Evolutionary conservation across 2,329 filamentous ascomycete genomes (phyloP).

Genomic region (Trichoderma koningiopsis): DNA sequence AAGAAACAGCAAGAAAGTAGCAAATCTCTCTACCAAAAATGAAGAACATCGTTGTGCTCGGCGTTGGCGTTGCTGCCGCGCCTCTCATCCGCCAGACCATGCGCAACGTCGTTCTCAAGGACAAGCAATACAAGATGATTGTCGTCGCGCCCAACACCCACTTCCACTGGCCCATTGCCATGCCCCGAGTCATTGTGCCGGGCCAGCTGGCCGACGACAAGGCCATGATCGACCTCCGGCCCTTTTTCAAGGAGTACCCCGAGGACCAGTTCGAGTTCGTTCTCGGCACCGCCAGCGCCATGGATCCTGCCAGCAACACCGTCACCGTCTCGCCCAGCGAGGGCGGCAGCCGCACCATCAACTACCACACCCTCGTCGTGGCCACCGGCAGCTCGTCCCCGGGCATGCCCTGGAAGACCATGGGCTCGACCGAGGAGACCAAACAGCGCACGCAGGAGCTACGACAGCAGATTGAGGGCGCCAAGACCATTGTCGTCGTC

Average conservation of each 20-base stretch:
- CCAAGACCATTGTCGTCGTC: constrained; percentile 53
- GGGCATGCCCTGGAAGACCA: constrained; percentile 54
- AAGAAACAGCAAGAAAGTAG: neutral
- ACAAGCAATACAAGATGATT: constrained; percentile 46
- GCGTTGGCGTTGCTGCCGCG: constrained; percentile 50
- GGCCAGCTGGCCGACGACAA: constrained; percentile 48
- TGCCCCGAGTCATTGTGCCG: constrained; percentile 51
- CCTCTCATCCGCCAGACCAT: constrained; percentile 55
- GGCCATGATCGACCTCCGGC: constrained; percentile 40
- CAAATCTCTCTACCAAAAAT: neutral
- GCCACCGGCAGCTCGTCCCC: constrained; percentile 54
- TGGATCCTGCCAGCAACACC: constrained; percentile 46
- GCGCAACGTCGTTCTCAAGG: constrained; percentile 45
- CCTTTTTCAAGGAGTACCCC: constrained; percentile 53
- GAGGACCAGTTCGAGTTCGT: constrained; percentile 54
- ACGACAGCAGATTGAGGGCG: constrained; percentile 43
- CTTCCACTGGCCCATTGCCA: constrained; percentile 53
- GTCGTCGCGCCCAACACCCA: constrained; percentile 52
- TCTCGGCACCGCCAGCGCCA: constrained; percentile 48
- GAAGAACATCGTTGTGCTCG: constrained; percentile 52
- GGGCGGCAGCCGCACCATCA: constrained; percentile 40
- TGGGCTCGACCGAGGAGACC: constrained; percentile 47
- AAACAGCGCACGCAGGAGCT: constrained; percentile 42
- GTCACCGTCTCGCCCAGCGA: constrained; percentile 46
- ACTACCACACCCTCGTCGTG: constrained; percentile 57